phyloP scores from a whole-genome alignment of 192 early-diverging fungal genomes.

The Mortierella hygrophila region DNA sequence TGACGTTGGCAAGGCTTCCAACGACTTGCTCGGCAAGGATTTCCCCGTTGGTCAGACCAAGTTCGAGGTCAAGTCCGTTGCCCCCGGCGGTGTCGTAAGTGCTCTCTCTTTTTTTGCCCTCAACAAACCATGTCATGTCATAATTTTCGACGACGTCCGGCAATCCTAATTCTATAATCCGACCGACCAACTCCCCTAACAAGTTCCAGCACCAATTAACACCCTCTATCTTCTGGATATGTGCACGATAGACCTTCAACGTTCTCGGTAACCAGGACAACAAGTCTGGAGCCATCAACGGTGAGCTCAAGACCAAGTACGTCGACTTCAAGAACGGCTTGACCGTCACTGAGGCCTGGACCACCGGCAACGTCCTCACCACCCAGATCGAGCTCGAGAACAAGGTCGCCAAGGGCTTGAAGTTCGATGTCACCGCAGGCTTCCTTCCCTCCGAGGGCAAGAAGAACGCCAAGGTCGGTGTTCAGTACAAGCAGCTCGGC shows the following conservation, averaged over 20 bases:
- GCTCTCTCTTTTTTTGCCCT: neutral
- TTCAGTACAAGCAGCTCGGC: constrained; percentile 97
- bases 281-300: constrained; percentile 94
- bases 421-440: constrained; percentile 90
- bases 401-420: constrained; percentile 95
- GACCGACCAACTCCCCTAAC: neutral
- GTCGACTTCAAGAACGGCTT: constrained; percentile 93
- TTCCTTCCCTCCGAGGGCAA: constrained; percentile 87
- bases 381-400: constrained; percentile 95
- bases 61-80: constrained; percentile 98
- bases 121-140: neutral
- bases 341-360: constrained; percentile 98
- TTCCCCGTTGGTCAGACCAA: constrained; percentile 93
- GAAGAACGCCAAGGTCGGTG: constrained; percentile 84
- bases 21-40: constrained; percentile 98
- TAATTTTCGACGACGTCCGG: neutral
- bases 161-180: neutral
- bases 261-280: constrained; percentile 94
- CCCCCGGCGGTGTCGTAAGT: constrained; percentile 96
- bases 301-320: constrained; percentile 99
- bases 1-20: constrained; percentile 95
- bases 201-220: neutral
- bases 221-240: neutral
- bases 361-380: constrained; percentile 91
- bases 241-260: constrained; percentile 85